A percentile compares a stretch with the other conserved stretches of the same genome.
phyloP scores from a whole-genome alignment of 2,329 filamentous ascomycete species.

The Helotiales sp. region DNA sequence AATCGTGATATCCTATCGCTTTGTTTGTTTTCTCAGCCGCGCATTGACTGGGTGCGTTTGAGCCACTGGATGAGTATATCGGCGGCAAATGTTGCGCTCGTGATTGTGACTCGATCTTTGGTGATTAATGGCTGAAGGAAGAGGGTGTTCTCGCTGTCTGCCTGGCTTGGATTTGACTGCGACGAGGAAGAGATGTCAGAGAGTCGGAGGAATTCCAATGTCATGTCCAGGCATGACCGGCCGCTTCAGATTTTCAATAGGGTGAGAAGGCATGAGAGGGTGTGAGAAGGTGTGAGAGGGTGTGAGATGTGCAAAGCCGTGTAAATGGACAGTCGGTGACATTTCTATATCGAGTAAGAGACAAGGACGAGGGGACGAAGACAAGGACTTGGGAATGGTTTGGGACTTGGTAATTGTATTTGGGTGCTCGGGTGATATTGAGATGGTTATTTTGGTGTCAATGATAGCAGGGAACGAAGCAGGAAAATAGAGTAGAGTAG shows the following conservation, averaged over 20 bases:
- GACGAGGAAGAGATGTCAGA: not conserved
- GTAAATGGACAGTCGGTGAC: constrained; percentile 2
- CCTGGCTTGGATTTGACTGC: not conserved
- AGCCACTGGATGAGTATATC: too few species aligned
- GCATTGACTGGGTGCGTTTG: too few species aligned
- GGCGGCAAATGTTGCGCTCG: not conserved
- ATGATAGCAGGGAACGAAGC: not conserved
- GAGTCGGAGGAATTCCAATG: not conserved
- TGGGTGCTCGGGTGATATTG: not conserved
- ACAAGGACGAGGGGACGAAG: not conserved
- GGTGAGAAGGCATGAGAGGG: not conserved
- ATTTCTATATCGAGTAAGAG: constrained; percentile 1
- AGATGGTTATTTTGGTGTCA: not conserved
- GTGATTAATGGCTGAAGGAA: not conserved
- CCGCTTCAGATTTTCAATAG: too few species aligned
- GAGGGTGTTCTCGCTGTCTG: not conserved
- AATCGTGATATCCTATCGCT: not conserved
- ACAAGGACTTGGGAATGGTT: not conserved
- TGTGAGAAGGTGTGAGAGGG: not conserved
- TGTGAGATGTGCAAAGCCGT: constrained; percentile 11
- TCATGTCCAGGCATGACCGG: not conserved
- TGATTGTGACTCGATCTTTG: constrained; percentile 8
- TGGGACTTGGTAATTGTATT: not conserved
- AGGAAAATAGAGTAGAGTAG: not conserved
- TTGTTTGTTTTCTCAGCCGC: not conserved